Conservation (phyloP, 164 flowering plant species). For the Nymphaea thermarum region DNA sequence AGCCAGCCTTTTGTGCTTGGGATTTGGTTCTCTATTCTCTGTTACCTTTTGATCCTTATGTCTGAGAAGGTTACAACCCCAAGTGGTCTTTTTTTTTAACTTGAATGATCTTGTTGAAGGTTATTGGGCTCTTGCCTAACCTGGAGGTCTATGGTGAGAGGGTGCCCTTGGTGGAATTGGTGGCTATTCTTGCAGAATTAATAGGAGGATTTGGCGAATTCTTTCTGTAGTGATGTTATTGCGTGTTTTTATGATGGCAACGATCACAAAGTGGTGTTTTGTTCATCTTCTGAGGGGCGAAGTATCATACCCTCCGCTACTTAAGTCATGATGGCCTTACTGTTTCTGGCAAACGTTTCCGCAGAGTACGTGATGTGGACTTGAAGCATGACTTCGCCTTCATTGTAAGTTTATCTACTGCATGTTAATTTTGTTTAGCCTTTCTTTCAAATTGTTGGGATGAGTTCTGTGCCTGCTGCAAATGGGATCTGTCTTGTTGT, state of each 20-base stretch:
- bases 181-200: conserved; percentile 57
- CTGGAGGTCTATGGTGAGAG: conserved; percentile 69
- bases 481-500: too few species aligned
- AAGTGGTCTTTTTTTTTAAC: conserved; percentile 41
- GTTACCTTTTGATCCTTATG: conserved; percentile 9
- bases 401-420: conserved; percentile 50
- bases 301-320: conserved; percentile 53
- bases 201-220: conserved; percentile 77
- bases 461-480: background rate
- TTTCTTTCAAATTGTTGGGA: background rate
- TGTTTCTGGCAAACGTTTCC: conserved; percentile 92
- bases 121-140: conserved; percentile 55
- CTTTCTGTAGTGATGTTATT: conserved; percentile 65
- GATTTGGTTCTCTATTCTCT: conserved; percentile 9
- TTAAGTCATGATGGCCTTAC: conserved; percentile 92
- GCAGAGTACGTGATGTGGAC: conserved; percentile 99
- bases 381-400: conserved; percentile 95
- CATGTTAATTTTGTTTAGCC: background rate
- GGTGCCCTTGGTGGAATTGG: conserved; percentile 68
- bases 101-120: conserved; percentile 68
- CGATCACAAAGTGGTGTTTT: conserved; percentile 83
- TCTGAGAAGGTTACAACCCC: conserved; percentile 28
- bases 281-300: conserved; percentile 78
- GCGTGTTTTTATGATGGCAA: conserved; percentile 81
- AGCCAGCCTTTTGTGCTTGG: conserved; percentile 19